Evolutionary conservation across 306 rosid species (phyloP), one percentile per base, ranked within the genome.

Genomic region (Dalbergia cultrata): DNA sequence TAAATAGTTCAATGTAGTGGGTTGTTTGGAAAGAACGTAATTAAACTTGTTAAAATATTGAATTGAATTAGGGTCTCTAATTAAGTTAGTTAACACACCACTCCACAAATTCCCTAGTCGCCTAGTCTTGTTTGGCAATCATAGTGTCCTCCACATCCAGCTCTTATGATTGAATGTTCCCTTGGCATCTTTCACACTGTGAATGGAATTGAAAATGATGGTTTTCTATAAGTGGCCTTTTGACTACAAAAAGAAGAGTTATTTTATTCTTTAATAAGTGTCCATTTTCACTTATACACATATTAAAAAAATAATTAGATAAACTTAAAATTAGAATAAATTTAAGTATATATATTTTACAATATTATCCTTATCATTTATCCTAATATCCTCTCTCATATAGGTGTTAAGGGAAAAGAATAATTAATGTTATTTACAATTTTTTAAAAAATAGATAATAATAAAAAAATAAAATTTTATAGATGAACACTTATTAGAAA

Each of bases 141-240:
- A 86, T 83, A 34, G 77, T 83, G 83, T 80, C 85, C 19, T 75
- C 82, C 89, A 83, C 82, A 64, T 0, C 57, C 10, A 49, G 3
- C 65, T 79, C 85, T 82, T 61, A 82, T 70, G 68, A 86, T 82
- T 79, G 80, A 72, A 79, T 86, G 86, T 63, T 82, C 84, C 86
- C 58, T 79, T 76, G 73, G 70, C 82, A 72, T 77, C 80, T 72
- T 85, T 81, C 83, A 47, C 65, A 71, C 84, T 34, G 50, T 18
- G 37, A 61, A 78, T 67, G 59, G 39, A 53, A 34, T 63, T 69
- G 75, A 76, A 76, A 81, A 81, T 63, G 50, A 81, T 72, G 63
- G 44, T 7, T 80, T 76, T 70, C 69, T 63, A 65, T 85, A 72
- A 85, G 69, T 81, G 72, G 59, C n/a, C 77, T 70, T 76, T 72